Base-by-base conservation (phyloP, 805 yeast genomes). In the Metschnikowia anglica region DNA sequence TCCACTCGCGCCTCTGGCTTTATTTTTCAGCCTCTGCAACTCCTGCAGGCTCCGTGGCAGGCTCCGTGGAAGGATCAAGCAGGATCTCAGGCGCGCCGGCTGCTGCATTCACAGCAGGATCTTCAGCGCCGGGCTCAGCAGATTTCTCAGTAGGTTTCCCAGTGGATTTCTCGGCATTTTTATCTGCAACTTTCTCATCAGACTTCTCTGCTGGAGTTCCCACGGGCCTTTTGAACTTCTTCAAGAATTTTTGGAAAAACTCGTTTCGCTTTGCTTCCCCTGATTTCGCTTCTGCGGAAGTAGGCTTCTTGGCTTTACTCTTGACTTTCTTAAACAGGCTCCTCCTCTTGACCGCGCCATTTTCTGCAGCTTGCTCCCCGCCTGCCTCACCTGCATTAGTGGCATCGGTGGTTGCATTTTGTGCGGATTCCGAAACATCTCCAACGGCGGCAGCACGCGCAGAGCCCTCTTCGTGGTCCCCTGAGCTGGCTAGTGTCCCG, bases 191-290 rank as follows among this genome's bases (percentile, higher is more conserved):
- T 25, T 24, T 16, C 5, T 26, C 25, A 5, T 19, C 20, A 21
- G 28, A 5, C 21, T 29, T 37, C 16, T 11, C 34, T 19, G 43
- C 21, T 10, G 32, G 33, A 6, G 11, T 34, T 12, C 44, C 43
- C 12, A 34, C 44, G 15, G 66, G 52, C 48, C 64, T 64, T 57
- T 59, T 68, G 58, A 68, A 66, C 53, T 63, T 67, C 46, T 46
- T 49, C 53, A 67, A 57, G 39, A 67, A 53, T 49, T 58, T 69
- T 56, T 60, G 65, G 57, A 68, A 65, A 48, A 65, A 51, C 44
- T 65, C 66, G 43, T 56, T 61, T 62, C 66, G 66, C 57, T 66
- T 68, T n/a, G 42, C 40, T 18, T 47, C 48, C 26, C 43, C n/a
- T n/a, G n/a, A n/a, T n/a, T n/a, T n/a, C n/a, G n/a, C n/a, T n/a